Percentiles rank a stretch among this genome's conserved stretches.
phyloP scores from a whole-genome alignment of 176 grass and related monocot genomes.

The Musa beccarii region DNA sequence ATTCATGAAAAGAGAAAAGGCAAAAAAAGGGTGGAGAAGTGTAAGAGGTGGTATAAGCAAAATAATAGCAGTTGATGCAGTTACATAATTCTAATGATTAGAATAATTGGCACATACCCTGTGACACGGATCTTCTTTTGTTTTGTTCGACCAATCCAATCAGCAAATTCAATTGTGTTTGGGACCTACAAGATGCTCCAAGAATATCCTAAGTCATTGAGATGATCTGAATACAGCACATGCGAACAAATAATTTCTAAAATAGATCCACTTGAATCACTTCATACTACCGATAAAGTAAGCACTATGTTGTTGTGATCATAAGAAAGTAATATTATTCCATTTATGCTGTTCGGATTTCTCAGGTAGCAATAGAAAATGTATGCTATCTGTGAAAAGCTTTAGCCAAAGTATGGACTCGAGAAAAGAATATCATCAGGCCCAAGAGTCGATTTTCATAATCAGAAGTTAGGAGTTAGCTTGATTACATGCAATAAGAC shows the following conservation, averaged over 20 bases:
- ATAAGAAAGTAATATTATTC: neutral
- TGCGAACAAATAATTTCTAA: neutral
- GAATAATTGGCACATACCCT: constrained; percentile 34
- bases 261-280: neutral
- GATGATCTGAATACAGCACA: neutral
- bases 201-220: neutral
- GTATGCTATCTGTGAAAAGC: neutral
- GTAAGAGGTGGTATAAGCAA: neutral
- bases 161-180: constrained; percentile 93
- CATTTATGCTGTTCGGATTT: neutral
- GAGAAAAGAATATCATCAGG: neutral
- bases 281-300: neutral
- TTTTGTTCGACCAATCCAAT: constrained; percentile 99
- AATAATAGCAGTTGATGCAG: neutral
- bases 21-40: neutral
- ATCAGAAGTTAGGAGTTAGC: neutral
- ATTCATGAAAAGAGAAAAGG: neutral
- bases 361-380: neutral
- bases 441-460: neutral
- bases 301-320: neutral
- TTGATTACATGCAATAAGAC: neutral
- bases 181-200: constrained; percentile 51
- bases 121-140: constrained; percentile 93
- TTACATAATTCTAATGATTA: neutral
- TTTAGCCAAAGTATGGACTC: neutral